Conservation (phyloP, 2,329 filamentous ascomycete species). For the Pyricularia pennisetigena region DNA sequence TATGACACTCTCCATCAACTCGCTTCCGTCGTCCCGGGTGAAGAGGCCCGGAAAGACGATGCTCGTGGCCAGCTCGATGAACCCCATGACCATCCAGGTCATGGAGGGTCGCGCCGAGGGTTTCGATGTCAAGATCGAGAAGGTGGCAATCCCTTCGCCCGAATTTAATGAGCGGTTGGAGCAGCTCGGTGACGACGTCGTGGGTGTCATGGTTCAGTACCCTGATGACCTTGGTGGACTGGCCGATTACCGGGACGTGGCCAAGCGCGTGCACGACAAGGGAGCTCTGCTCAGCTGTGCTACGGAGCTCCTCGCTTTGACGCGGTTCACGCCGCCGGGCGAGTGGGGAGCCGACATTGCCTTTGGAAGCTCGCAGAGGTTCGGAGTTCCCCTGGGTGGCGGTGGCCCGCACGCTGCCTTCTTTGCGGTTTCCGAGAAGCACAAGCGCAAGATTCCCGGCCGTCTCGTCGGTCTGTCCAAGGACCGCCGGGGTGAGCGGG, state of each 20-base stretch:
- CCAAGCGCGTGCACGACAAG: conserved; percentile 66
- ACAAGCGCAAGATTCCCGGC: conserved; percentile 91
- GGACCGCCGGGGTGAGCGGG: conserved; percentile 73
- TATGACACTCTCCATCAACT: conserved; percentile 84
- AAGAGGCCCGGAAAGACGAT: conserved; percentile 71
- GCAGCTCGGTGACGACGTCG: conserved; percentile 67
- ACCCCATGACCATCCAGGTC: conserved; percentile 79
- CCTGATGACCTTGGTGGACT: conserved; percentile 81
- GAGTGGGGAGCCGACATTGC: conserved; percentile 95
- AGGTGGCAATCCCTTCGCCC: conserved; percentile 60
- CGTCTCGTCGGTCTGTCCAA: conserved; percentile 86
- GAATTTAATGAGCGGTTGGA: conserved; percentile 54
- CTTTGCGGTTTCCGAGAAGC: conserved; percentile 82
- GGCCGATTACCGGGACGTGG: conserved; percentile 62
- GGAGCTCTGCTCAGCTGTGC: conserved; percentile 77
- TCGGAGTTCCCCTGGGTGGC: conserved; percentile 85
- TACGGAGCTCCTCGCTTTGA: conserved; percentile 82
- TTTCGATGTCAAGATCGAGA: conserved; percentile 75
- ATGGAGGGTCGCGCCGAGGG: conserved; percentile 78
- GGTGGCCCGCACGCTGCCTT: conserved; percentile 96
- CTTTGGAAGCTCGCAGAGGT: conserved; percentile 84
- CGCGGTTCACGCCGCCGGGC: conserved; percentile 77
- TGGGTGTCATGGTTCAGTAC: conserved; percentile 92
- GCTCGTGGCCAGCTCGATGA: conserved; percentile 72
- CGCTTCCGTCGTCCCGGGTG: conserved; percentile 58